These are phyloP conservation scores for Zalaria sp. DNA, from an alignment of 2,329 filamentous ascomycete species.

Conservation along the genomic window DNA sequence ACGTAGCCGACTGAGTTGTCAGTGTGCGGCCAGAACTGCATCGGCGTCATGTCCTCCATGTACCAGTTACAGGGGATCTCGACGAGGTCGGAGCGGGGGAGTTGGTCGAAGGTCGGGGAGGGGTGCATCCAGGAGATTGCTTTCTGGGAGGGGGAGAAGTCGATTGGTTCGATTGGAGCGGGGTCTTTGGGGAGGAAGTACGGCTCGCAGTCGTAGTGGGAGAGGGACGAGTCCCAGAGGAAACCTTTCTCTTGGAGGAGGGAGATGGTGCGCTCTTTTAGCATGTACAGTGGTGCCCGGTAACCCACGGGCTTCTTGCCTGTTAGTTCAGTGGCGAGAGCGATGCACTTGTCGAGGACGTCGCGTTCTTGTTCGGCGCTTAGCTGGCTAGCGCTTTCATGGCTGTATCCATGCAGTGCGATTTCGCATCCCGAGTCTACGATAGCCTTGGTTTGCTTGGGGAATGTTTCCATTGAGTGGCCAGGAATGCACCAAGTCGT, in stretches of 20 bases:
- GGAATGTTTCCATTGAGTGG: constrained; percentile 45
- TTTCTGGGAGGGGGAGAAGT: constrained; percentile 22
- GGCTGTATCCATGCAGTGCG: constrained; percentile 35
- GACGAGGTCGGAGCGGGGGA: constrained; percentile 21
- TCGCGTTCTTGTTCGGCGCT: constrained; percentile 35
- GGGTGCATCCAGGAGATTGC: constrained; percentile 33
- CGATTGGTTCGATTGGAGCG: constrained; percentile 25
- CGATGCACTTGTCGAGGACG: constrained; percentile 34
- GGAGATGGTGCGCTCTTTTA: constrained; percentile 33
- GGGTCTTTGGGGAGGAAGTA: constrained; percentile 31
- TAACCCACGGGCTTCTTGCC: constrained; percentile 35
- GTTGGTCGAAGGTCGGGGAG: constrained; percentile 13
- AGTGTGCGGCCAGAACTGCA: constrained; percentile 32
- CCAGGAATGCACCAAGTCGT: constrained; percentile 48
- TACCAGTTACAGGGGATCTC: constrained; percentile 39
- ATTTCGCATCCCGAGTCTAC: constrained; percentile 40
- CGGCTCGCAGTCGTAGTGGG: constrained; percentile 35
- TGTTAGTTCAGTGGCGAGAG: constrained; percentile 26
- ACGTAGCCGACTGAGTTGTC: constrained; percentile 45
- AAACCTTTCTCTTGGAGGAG: constrained; percentile 35
- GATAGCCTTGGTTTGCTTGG: constrained; percentile 34
- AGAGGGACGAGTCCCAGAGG: constrained; percentile 37
- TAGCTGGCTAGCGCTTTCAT: constrained; percentile 32
- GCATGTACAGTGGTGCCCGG: constrained; percentile 37
- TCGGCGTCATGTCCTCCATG: constrained; percentile 36